These are phyloP conservation scores for Sporisorium graminicola DNA, from an alignment of 1,284 basidiomycete species.

Conservation along the genomic window DNA sequence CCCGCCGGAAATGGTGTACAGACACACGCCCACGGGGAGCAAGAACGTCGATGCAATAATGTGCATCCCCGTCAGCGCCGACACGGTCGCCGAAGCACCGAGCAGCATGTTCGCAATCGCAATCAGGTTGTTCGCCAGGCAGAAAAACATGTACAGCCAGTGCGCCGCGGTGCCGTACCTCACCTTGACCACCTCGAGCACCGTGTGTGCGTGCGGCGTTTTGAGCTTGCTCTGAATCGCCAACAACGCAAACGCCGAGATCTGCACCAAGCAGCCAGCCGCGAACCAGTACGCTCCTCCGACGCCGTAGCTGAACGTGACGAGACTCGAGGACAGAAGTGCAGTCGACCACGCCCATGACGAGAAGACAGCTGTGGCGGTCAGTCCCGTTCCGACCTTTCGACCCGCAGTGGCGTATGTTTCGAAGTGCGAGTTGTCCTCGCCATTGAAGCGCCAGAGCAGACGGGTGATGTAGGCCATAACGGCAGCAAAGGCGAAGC, in stretches of 20 bases:
- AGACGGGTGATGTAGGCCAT: conserved; percentile 54
- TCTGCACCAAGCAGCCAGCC: conserved; percentile 53
- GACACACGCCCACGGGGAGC: conserved; percentile 58
- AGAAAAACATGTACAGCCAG: conserved; percentile 63
- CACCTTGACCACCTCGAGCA: conserved; percentile 61
- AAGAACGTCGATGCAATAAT: conserved; percentile 59
- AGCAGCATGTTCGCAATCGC: conserved; percentile 64
- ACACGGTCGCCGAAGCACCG: conserved; percentile 59
- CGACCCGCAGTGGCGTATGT: conserved; percentile 58
- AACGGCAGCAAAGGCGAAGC: conserved; percentile 60
- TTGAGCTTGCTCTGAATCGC: conserved; percentile 57
- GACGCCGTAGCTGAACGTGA: conserved; percentile 55
- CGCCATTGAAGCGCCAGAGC: conserved; percentile 42
- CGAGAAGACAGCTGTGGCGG: conserved; percentile 60
- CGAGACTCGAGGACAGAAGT: conserved; percentile 41
- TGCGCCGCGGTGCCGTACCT: conserved; percentile 61
- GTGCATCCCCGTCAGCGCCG: conserved; percentile 62
- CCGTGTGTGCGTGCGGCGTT: conserved; percentile 61
- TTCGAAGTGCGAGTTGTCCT: conserved; percentile 55
- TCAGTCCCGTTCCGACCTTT: conserved; percentile 61
- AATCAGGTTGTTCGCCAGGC: conserved; percentile 63
- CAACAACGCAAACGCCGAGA: conserved; percentile 55
- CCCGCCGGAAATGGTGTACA: conserved; percentile 63
- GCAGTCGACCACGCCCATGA: conserved; percentile 65
- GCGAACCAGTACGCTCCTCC: conserved; percentile 58